Evolutionary conservation across 345 rosid genomes (phyloP), one percentile per base, ranked within the genome.

Genomic region (Eucalyptus regnans): DNA sequence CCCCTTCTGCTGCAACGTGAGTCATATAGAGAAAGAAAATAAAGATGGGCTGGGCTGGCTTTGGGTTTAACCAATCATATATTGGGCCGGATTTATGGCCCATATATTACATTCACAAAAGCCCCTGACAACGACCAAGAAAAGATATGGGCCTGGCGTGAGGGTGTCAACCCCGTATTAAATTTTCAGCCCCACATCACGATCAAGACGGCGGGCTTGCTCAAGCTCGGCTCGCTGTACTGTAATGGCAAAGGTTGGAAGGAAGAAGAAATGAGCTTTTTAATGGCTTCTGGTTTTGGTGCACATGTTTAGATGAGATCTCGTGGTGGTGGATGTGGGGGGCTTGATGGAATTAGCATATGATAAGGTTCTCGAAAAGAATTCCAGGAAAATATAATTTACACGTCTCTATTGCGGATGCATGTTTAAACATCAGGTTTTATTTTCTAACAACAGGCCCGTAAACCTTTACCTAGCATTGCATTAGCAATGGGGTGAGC

Each of bases 181-280:
- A 96, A 96, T 88, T 94, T 97, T 56, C 94, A 97, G 16, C 93
- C 97, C 17, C 89, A 91, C 90, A 93, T 97, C 88, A 54, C 97
- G 15, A 95, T 93, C 54, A 96, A 94, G 25, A 93, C 95, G 23
- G 96, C 89, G 15, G 94, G 90, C 87, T 92, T 93, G 51, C 95
- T 94, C 86, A 94, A 95, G 88, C 71, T 97, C 60, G 96, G 97
- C 80, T 97, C 96, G 9, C 88, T 95, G 41, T 94, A 94, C 90
- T 97, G 99, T 90, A 94, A 92, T 54, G 94, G 97, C 86, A 96
- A 94, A 51, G 95, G 88, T 83, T 25, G 96, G 81, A 31, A 62
- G 91, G 92, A 96, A 96, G 95, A 95, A 93, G 91, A 62, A 52
- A 50, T 23, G n/a, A 48, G 23, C 51, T 71, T 86, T 27, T 71